Evolutionary conservation across 192 early-diverging fungal genomes (phyloP).

Genomic region (Coemansia sp.): DNA sequence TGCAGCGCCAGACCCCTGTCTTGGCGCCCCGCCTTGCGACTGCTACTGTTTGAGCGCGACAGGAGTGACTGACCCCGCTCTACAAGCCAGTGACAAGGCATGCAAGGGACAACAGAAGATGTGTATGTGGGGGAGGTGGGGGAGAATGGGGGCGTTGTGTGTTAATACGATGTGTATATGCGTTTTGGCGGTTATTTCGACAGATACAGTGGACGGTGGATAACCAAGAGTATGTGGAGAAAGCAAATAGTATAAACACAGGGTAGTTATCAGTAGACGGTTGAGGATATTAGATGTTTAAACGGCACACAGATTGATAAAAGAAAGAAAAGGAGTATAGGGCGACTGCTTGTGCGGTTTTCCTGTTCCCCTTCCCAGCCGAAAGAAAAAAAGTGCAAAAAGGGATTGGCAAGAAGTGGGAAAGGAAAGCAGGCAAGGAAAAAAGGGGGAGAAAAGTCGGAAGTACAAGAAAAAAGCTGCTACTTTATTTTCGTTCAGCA

Average conservation of each 20-base stretch:
- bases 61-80: slow-evolving; percentile 54
- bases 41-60: slow-evolving; percentile 49
- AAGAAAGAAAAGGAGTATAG: slow-evolving; percentile 8
- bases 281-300: slow-evolving; percentile 2
- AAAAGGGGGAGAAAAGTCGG: not conserved
- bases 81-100: slow-evolving; percentile 47
- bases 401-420: slow-evolving; percentile 9
- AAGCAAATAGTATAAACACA: slow-evolving; percentile 17
- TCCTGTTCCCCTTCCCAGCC: slow-evolving; percentile 1
- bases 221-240: not conserved
- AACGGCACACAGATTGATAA: slow-evolving; percentile 9
- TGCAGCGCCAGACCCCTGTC: slow-evolving; percentile 42
- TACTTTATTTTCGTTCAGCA: slow-evolving; percentile 6
- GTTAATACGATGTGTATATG: not conserved
- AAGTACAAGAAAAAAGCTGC: slow-evolving; percentile 4
- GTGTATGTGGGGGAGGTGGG: not conserved
- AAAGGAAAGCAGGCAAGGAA: not conserved
- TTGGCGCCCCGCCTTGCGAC: slow-evolving; percentile 39
- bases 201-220: slow-evolving; percentile 9
- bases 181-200: slow-evolving; percentile 8
- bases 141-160: slow-evolving; percentile 5
- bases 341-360: slow-evolving; percentile 3
- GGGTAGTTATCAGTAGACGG: slow-evolving; percentile 16
- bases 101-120: slow-evolving; percentile 30
- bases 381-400: slow-evolving; percentile 8